A percentile compares a stretch with the other conserved stretches of the same genome.
phyloP scores from a whole-genome alignment of 192 early-diverging fungal genomes.

The Backusella australiensis region DNA sequence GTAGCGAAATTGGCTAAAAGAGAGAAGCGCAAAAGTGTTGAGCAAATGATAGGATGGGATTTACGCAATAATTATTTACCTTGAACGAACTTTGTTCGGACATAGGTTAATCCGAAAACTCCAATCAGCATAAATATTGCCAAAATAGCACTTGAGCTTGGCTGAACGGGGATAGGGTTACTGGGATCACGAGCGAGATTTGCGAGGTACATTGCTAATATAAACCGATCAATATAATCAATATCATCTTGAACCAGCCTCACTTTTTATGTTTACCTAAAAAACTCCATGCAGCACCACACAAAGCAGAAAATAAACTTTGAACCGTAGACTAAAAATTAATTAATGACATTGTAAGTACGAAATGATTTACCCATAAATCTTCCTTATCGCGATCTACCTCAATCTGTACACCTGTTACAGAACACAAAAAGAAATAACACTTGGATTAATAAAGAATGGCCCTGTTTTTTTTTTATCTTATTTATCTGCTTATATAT shows the following conservation, averaged over 20 bases:
- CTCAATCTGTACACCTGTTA: slow-evolving; percentile 28
- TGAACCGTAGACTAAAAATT: slow-evolving; percentile 9
- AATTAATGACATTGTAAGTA: neutral
- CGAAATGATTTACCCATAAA: neutral
- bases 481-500: neutral
- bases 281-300: slow-evolving; percentile 21
- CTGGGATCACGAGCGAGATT: slow-evolving; percentile 25
- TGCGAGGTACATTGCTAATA: slow-evolving; percentile 25
- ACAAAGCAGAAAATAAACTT: slow-evolving; percentile 6
- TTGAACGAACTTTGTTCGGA: slow-evolving; percentile 24
- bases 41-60: neutral
- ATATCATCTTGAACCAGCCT: neutral
- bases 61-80: slow-evolving; percentile 2
- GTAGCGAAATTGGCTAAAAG: slow-evolving; percentile 27
- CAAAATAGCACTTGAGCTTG: slow-evolving; percentile 17
- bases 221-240: neutral
- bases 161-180: slow-evolving; percentile 17
- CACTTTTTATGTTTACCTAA: slow-evolving; percentile 16
- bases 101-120: slow-evolving; percentile 25
- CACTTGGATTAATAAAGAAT: neutral
- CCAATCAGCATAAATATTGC: slow-evolving; percentile 31
- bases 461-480: neutral
- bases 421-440: neutral
- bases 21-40: neutral
- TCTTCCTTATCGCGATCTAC: neutral